Percentiles rank a stretch among this genome's conserved stretches.
phyloP scores from a whole-genome alignment of 2,329 filamentous ascomycete species.

The Leptographium flavum region DNA sequence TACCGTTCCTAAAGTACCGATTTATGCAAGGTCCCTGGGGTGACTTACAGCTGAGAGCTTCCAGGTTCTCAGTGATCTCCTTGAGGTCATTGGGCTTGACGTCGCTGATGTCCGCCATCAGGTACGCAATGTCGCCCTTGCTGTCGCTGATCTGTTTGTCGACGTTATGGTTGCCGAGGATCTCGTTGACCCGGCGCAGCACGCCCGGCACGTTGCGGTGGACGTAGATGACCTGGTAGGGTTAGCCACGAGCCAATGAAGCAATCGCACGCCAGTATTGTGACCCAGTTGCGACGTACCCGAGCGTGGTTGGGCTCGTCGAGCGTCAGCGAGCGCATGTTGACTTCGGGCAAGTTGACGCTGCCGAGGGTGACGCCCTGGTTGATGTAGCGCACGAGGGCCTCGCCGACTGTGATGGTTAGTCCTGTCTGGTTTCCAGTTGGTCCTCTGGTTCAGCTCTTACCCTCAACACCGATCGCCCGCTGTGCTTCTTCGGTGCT shows the following conservation, averaged over 20 bases:
- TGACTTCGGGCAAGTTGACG: constrained; percentile 94
- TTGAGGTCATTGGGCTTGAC: constrained; percentile 72
- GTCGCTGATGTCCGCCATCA: constrained; percentile 94
- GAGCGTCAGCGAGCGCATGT: constrained; percentile 73
- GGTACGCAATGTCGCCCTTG: constrained; percentile 74
- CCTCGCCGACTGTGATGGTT: constrained; percentile 51
- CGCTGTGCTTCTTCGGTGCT: constrained; percentile 96
- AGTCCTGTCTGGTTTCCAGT: not conserved
- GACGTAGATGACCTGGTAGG: constrained; percentile 62
- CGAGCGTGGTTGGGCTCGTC: constrained; percentile 83
- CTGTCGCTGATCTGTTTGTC: constrained; percentile 98
- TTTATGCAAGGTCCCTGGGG: not conserved
- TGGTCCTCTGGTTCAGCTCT: not conserved
- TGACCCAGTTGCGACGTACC: constrained; percentile 6
- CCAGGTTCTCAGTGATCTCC: constrained; percentile 69
- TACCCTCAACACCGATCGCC: constrained; percentile 80
- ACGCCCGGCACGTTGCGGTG: constrained; percentile 96
- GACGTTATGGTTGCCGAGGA: constrained; percentile 89
- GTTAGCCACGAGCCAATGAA: not conserved
- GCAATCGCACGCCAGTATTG: not conserved
- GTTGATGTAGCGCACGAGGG: constrained; percentile 88
- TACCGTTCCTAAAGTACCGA: too few relatives aligned
- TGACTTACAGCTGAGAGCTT: constrained; percentile 62
- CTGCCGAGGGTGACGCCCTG: constrained; percentile 81
- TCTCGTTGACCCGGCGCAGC: constrained; percentile 85